These are phyloP conservation scores for Lipomyces spencermartinsiae DNA, from an alignment of 805 yeast species.

Conservation along the genomic window DNA sequence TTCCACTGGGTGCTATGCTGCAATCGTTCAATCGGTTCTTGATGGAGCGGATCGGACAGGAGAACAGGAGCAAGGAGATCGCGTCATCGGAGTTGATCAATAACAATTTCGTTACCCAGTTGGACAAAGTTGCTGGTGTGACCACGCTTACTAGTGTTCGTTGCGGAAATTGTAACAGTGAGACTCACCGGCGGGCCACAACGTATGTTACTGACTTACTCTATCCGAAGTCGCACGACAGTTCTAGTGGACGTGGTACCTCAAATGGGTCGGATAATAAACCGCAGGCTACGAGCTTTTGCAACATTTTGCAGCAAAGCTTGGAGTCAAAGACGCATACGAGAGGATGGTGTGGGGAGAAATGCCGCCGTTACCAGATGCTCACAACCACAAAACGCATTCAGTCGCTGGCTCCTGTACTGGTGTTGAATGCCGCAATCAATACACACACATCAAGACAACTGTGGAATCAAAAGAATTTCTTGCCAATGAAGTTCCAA, in stretches of 20 bases:
- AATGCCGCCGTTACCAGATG: constrained; percentile 58
- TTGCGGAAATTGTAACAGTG: constrained; percentile 40
- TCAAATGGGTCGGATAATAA: constrained; percentile 1
- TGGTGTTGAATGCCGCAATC: constrained; percentile 66
- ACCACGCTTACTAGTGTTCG: constrained; percentile 36
- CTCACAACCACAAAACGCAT: constrained; percentile 61
- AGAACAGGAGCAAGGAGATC: constrained; percentile 49
- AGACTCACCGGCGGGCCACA: constrained; percentile 34
- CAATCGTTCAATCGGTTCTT: constrained; percentile 66
- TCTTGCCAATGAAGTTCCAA: constrained; percentile 31
- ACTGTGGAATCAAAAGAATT: constrained; percentile 33
- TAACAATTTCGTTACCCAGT: constrained; percentile 2
- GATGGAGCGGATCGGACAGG: constrained; percentile 56
- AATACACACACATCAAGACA: constrained; percentile 39
- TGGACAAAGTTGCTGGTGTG: constrained; percentile 36
- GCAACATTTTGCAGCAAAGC: constrained; percentile 38
- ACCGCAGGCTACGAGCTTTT: constrained; percentile 22
- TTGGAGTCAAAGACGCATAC: constrained; percentile 48
- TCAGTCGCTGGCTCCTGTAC: constrained; percentile 63
- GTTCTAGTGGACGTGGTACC: neutral
- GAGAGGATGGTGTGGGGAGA: constrained; percentile 58
- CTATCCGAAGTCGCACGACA: constrained; percentile 29
- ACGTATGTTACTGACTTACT: constrained; percentile 40
- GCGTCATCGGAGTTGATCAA: constrained; percentile 16
- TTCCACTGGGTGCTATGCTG: constrained; percentile 44